Base-by-base conservation (phyloP, 306 rosid genomes). In the Inga oerstediana region DNA sequence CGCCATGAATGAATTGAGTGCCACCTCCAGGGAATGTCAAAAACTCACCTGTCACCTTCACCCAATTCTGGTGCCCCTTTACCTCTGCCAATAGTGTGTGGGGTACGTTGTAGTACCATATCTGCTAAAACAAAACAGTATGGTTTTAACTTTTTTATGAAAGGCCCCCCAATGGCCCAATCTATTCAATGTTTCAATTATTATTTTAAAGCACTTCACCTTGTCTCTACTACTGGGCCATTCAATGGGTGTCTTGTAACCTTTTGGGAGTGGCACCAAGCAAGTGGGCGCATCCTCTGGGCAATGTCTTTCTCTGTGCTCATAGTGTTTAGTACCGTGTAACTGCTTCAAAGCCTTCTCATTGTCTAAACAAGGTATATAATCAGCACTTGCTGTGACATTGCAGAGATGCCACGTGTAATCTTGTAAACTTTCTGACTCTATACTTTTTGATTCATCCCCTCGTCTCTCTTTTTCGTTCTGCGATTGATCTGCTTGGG, bases 31-130 rank as follows among this genome's bases (percentile, higher is more conserved):
- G 99, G 81, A 96, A 96, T 14, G 97, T 92, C 86, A 92, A 86
- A 87, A 90, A 92, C 77, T 96, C 99, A 24, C 99, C 98, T 0
- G 92, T 83, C 74, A 92, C 79, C 91, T 96, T 96, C 66, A 96
- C 97, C 99, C 99, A 93, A 54, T 93, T 96, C 73, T 96, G 97
- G 85, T 95, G 98, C n/a, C 99, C 98, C 83, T 93, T 95, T 80
- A 95, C 94, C 86, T 93, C 85, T 44, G 96, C 98, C 22, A 95
- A 88, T 90, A 20, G 48, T 45, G 86, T 80, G 77, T 92, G 97
- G 34, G 98, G 99, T 46, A 96, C 93, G 51, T 96, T 96, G 76
- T 92, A 91, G 74, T 89, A 93, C 98, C 94, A 92, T 84, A 93
- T 92, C 97, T 93, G 82, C 78, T 39, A 19, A 73, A 74, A 83